Evolutionary conservation across 805 yeast species (phyloP).

Genomic region (Priceomyces melissophilus): DNA sequence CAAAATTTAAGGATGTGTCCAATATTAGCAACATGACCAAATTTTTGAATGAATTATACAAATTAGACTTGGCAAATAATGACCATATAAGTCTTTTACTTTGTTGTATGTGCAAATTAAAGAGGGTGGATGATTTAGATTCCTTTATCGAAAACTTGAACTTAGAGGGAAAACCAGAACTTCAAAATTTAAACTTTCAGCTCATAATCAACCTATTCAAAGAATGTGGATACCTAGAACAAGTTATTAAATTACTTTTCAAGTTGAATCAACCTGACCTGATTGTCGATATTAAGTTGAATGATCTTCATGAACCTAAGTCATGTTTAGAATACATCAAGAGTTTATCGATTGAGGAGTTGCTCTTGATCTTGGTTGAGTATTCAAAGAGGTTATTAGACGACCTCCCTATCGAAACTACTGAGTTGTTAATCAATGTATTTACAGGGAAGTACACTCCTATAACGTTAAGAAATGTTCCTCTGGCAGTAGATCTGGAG

Average conservation of each 20-base stretch:
- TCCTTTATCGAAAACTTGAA: slow-evolving; percentile 48
- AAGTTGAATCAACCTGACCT: slow-evolving; percentile 68
- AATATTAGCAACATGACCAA: slow-evolving; percentile 61
- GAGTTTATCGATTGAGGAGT: slow-evolving; percentile 71
- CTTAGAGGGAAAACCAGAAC: slow-evolving; percentile 13
- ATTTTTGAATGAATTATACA: slow-evolving; percentile 61
- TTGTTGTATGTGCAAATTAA: slow-evolving; percentile 77
- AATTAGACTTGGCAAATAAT: slow-evolving; percentile 52
- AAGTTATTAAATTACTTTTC: slow-evolving; percentile 69
- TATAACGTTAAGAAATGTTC: slow-evolving; percentile 9
- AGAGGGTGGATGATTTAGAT: slow-evolving; percentile 54
- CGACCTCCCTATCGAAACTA: slow-evolving; percentile 71
- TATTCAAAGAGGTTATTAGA: slow-evolving; percentile 66
- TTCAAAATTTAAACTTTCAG: slow-evolving; percentile 58
- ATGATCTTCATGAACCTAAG: slow-evolving; percentile 58
- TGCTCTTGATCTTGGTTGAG: slow-evolving; percentile 64
- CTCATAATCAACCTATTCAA: slow-evolving; percentile 66
- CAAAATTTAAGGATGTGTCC: slow-evolving; percentile 74
- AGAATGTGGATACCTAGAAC: slow-evolving; percentile 62
- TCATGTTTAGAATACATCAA: slow-evolving; percentile 63
- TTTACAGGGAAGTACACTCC: slow-evolving; percentile 83
- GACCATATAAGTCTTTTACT: slow-evolving; percentile 81
- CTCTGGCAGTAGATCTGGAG: slow-evolving; percentile 7
- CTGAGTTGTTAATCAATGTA: slow-evolving; percentile 75
- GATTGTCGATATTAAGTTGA: slow-evolving; percentile 72